Conservation (phyloP, 2,329 filamentous ascomycete genomes). For the Pseudogymnoascus sp. region DNA sequence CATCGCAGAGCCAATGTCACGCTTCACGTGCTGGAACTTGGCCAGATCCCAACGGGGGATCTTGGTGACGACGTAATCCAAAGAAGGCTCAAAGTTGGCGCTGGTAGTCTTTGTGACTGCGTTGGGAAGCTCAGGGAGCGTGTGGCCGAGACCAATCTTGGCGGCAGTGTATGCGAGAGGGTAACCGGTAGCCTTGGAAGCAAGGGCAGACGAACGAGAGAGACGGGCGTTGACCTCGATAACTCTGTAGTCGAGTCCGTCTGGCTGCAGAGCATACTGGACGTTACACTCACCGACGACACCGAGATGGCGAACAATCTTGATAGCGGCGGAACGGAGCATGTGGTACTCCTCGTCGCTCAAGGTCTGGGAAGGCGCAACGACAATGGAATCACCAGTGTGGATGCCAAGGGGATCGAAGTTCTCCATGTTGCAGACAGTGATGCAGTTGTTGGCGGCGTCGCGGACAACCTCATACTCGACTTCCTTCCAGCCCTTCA, state of each 20-base stretch:
- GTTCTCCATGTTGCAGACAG: slow-evolving; percentile 97
- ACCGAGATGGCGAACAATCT: slow-evolving; percentile 93
- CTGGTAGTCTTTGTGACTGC: slow-evolving; percentile 98
- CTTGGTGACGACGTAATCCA: slow-evolving; percentile 98
- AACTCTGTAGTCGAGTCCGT: slow-evolving; percentile 94
- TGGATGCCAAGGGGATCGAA: slow-evolving; percentile 96
- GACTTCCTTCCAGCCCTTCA: slow-evolving; percentile 99
- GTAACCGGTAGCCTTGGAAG: slow-evolving; percentile 96
- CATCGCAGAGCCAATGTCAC: slow-evolving; percentile 96
- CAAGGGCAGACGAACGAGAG: slow-evolving; percentile 90
- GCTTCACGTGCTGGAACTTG: slow-evolving; percentile 99
- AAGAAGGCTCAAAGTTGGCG: slow-evolving; percentile 93
- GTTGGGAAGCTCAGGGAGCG: slow-evolving; percentile 89
- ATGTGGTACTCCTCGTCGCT: slow-evolving; percentile 99
- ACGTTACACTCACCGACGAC: slow-evolving; percentile 99
- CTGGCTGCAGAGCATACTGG: slow-evolving; percentile 92
- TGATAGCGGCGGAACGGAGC: slow-evolving; percentile 94
- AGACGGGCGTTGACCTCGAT: slow-evolving; percentile 99
- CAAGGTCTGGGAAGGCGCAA: slow-evolving; percentile 91
- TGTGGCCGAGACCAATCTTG: slow-evolving; percentile 96
- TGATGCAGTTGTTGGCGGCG: slow-evolving; percentile 97
- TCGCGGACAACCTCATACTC: slow-evolving; percentile 98
- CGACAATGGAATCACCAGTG: slow-evolving; percentile 97
- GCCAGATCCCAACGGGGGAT: slow-evolving; percentile 96
- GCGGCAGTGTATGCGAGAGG: slow-evolving; percentile 94